Evolutionary conservation across 352 stramenopile species (phyloP), one percentile per base, ranked within the genome.

Genomic region (Phytophthora constricta): DNA sequence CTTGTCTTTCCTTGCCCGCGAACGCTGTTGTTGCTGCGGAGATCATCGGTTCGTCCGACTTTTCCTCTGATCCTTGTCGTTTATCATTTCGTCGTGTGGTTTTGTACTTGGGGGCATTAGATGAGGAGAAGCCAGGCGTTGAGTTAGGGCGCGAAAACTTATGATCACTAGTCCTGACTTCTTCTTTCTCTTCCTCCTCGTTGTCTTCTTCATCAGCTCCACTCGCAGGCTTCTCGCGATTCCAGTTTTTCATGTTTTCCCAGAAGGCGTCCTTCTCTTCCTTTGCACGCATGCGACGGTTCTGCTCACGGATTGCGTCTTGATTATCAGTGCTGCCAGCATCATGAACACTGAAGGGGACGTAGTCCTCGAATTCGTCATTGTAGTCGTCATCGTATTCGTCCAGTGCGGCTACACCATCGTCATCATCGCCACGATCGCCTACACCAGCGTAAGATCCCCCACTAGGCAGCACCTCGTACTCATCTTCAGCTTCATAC

Each of bases 361-460:
- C 82, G 47, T 92, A 92, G 56, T 95, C 87, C 20, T 92, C 87
- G 49, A 91, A 90, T 60, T 95, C 87, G 58, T 95, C 87, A 58
- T 92, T 93, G 73, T 93, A 95, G 56, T 95, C 87, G 64, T 94
- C 87, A 54, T 95, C 79, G 52, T 90, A 91, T 64, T 91, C 83
- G 45, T 90, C 77, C 11, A 84, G 41, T 20, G 68, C 69, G 9
- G 61, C 17, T 9, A 70, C 61, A 2, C 51, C 61, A 58, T 77
- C 72, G 41, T 74, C 23, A 2, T 55, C 61, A 55, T 76, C 72
- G 41, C 73, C 23, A 26, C 33, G 41, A 19, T 41, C 34, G 26
- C 55, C 28, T 17, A 58, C 14, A 23, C 17, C 28, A 27, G 19
- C 26, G 25, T 53, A 62, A 17, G 17, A 13, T n/a, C 57, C 58